Conservation (phyloP, 257 asterid species). For the Solanum boliviense region DNA sequence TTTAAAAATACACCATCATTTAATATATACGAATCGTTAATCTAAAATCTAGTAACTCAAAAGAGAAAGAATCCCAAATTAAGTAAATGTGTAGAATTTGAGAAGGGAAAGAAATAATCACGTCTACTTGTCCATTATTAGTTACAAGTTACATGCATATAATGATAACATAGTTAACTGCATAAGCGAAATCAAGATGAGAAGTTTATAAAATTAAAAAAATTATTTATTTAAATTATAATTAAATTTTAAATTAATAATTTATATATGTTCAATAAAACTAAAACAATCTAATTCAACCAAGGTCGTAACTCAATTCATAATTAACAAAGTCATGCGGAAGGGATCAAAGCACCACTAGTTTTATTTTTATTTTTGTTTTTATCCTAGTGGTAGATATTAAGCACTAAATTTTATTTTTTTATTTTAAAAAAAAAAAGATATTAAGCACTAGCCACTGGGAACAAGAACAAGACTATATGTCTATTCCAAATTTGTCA, state of each 20-base stretch:
- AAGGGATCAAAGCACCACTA: not conserved
- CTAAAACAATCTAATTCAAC: too few relatives aligned
- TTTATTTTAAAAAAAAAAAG: too few relatives aligned
- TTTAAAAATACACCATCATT: not conserved
- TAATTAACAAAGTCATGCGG: too few relatives aligned
- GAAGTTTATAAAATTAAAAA: too few relatives aligned
- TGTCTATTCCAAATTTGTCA: not conserved
- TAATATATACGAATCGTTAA: not conserved
- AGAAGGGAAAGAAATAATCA: not conserved
- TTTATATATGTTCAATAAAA: too few relatives aligned
- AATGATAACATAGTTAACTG: not conserved
- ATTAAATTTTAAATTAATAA: too few relatives aligned
- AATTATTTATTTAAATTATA: too few relatives aligned
- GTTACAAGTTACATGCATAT: too few relatives aligned
- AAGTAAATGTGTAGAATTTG: not conserved
- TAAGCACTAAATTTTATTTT: not conserved
- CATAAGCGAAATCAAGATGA: not conserved
- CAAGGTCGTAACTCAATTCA: too few relatives aligned
- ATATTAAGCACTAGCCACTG: not conserved
- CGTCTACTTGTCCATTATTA: too few relatives aligned
- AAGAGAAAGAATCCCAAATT: not conserved
- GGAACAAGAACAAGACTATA: not conserved
- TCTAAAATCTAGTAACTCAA: not conserved
- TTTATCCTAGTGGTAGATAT: not conserved
- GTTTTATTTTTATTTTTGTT: not conserved